Conservation (phyloP, 257 asterid species). For the Fraxinus pennsylvanica region DNA sequence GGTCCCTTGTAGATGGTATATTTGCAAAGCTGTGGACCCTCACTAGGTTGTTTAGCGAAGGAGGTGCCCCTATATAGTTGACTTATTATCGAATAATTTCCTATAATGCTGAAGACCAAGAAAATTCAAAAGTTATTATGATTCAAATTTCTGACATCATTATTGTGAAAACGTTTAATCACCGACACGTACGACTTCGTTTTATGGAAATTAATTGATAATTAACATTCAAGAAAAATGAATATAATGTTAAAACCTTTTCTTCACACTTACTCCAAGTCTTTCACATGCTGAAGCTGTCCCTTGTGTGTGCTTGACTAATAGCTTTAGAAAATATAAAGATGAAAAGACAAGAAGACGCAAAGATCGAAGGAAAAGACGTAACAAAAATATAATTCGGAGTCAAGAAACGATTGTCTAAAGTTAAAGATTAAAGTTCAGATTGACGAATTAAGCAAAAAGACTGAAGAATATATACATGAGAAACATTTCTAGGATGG, state of each 20-base stretch:
- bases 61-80: not conserved
- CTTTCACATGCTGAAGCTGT: not conserved
- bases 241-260: slow-evolving; percentile 2
- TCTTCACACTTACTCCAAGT: not conserved
- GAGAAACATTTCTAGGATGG: not conserved
- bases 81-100: not conserved
- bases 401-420: not conserved
- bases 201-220: not conserved
- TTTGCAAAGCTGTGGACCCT: too few species aligned
- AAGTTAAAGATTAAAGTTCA: not conserved
- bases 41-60: too few species aligned
- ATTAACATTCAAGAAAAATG: not conserved
- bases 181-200: slow-evolving; percentile 4
- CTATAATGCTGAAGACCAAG: not conserved
- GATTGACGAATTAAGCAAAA: not conserved
- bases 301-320: not conserved
- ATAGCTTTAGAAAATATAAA: not conserved
- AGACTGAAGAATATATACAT: not conserved
- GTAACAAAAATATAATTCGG: not conserved
- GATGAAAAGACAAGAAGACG: not conserved
- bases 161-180: not conserved
- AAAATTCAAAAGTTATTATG: not conserved
- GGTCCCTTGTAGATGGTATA: too few species aligned
- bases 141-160: not conserved
- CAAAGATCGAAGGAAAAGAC: not conserved